Evolutionary conservation across 169 alveolate species (phyloP), one percentile per base, ranked within the genome.

Genomic region (Besnoitia besnoiti): DNA sequence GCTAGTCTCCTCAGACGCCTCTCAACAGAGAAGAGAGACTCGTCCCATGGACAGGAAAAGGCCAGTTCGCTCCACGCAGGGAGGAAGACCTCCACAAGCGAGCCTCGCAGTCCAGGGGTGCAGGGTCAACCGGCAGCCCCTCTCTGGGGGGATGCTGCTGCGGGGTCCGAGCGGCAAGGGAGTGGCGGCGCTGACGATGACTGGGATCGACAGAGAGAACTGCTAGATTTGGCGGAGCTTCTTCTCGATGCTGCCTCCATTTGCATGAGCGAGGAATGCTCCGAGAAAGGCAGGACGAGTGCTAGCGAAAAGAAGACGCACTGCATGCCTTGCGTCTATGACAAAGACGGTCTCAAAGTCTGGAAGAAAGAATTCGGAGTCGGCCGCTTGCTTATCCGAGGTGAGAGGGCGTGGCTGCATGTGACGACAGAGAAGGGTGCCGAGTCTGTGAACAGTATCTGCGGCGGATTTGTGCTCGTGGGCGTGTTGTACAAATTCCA

Each of bases 331-430:
- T 90, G 93, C 51, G 94, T 92, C 2, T 94, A 94, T 67, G 90
- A 94, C 50, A 89, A 95, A 50, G 95, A 95, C 82, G 97, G 97
- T 59, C 59, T 95, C 33, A 87, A 93, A 30, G 97, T 95, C 14
- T 95, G 97, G 97, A 95, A 94, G 89, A 93, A 91, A 27, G 97
- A 95, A 40, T 73, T 92, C 30, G 95, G 94, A 8, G 91, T 92
- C n/a, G 95, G 96, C 3, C 62, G 93, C 49, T 82, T 95, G 44
- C 89, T 93, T 0, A 44, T 94, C 61, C 44, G 96, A 77, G 95
- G 95, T 87, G 46, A 37, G 94, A 2, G 30, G 55, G 55, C 21
- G 44, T 10, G 39, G 37, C 39, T 3, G 80, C 40, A 19, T 10
- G n/a, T 14, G 80, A 8, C 21, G 39, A 27, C 80, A 67, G 16